These are phyloP conservation scores for Ustilago loliicola DNA, from an alignment of 1,284 basidiomycete genomes.

Conservation along the genomic window DNA sequence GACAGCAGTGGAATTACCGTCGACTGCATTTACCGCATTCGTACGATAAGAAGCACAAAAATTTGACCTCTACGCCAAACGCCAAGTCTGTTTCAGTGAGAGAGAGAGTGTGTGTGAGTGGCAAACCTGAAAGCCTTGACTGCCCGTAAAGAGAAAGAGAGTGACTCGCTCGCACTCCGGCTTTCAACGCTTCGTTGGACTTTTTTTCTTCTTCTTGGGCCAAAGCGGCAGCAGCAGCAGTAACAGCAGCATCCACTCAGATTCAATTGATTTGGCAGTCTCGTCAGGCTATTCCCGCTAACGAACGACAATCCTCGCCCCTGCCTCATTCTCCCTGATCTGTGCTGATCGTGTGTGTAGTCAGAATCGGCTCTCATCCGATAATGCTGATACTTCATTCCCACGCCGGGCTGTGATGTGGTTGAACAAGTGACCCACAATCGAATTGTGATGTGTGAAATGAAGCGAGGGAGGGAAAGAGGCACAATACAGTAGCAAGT, in stretches of 20 bases:
- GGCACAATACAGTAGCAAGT: not conserved
- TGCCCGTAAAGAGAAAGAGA: not conserved
- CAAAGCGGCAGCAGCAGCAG: slow-evolving; percentile 2
- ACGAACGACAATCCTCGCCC: not conserved
- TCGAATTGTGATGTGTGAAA: not conserved
- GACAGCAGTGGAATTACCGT: slow-evolving; percentile 4
- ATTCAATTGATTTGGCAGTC: slow-evolving; percentile 7
- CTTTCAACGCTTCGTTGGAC: slow-evolving; percentile 4
- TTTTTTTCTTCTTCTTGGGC: slow-evolving; percentile 3
- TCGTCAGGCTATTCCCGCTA: no score
- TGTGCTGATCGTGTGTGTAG: not conserved
- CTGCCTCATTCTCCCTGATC: not conserved
- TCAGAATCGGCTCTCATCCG: not conserved
- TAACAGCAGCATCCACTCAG: not conserved
- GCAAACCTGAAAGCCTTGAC: slow-evolving; percentile 1
- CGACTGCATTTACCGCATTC: slow-evolving; percentile 6
- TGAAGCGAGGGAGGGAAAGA: not conserved
- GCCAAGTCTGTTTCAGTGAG: not conserved
- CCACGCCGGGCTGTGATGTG: slow-evolving; percentile 2
- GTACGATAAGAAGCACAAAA: slow-evolving; percentile 10
- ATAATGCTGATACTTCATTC: not conserved
- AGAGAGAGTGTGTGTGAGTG: not conserved
- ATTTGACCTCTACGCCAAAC: not conserved
- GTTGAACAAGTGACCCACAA: not conserved
- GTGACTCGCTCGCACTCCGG: slow-evolving; percentile 4